Base-by-base conservation (phyloP, 805 yeast genomes). In the Vanderwaltozyma yarrowii region DNA sequence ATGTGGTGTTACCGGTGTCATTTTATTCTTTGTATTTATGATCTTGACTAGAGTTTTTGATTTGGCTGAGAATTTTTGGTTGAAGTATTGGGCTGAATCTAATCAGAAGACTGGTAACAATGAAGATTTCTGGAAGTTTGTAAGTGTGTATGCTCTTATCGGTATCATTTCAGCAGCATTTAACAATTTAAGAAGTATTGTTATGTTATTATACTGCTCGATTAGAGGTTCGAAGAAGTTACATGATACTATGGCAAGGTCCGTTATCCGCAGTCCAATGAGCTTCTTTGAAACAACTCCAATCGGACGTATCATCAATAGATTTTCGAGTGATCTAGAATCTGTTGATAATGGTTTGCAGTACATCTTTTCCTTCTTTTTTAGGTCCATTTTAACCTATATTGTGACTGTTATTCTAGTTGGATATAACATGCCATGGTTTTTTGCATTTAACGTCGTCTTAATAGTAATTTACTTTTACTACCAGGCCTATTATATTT, bases 251-350 rank as follows among this genome's bases (percentile, higher is more conserved):
- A 74, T 79, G 81, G 76, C 77, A 0, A 38, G 43, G 4, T 51
- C 78, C 1, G 73, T 79, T 25, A 42, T 78, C 38, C 57, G 69
- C 35, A 67, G 81, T 1, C 84, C 85, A 33, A 75, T 79, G 79
- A 62, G 68, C 3, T 78, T 76, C 49, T 79, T 78, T 54, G 85
- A 79, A 46, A 70, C 81, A 0, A 78, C 84, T 0, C 86, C 86
- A 7, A 56, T 73, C 33, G 86, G 86, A 4, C 64, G 85, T 50
- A 69, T 78, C 14, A 64, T 77, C 52, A 78, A 79, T 51, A 60
- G 85, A 45, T 78, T 78, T 47, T 70, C 81, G 18, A 71, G 74
- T 49, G 86, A 79, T 58, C 67, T 79, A 43, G 68, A 67, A 43
- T 67, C 67, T 23, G 63, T 78, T 40, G 86, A 79, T 56, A 65